Conservation (phyloP, 352 stramenopile genomes). For the Phytophthora agathidicida region DNA sequence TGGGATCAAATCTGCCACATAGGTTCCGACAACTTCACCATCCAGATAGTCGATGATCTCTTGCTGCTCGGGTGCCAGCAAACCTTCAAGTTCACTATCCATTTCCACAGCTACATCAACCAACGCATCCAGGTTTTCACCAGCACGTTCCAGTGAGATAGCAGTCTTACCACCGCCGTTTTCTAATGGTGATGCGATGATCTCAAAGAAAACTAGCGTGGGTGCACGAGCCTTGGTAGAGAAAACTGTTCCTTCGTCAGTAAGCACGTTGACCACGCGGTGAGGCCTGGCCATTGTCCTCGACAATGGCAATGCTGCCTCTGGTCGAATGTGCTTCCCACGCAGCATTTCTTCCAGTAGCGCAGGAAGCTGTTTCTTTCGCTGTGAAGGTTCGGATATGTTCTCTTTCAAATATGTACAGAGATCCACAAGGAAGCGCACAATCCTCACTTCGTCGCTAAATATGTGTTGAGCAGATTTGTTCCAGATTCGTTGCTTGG, state of each 20-base stretch:
- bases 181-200: slow-evolving; percentile 40
- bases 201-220: slow-evolving; percentile 73
- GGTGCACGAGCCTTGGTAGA: slow-evolving; percentile 71
- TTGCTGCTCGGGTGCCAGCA: slow-evolving; percentile 31
- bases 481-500: slow-evolving; percentile 47
- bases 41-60: slow-evolving; percentile 67
- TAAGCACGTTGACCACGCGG: slow-evolving; percentile 58
- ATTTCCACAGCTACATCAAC: slow-evolving; percentile 33
- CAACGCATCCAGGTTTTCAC: slow-evolving; percentile 17
- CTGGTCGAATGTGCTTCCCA: slow-evolving; percentile 49
- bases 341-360: slow-evolving; percentile 53
- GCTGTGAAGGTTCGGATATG: slow-evolving; percentile 47
- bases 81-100: slow-evolving; percentile 6
- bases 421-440: slow-evolving; percentile 66
- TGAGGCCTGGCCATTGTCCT: slow-evolving; percentile 30
- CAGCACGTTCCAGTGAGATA: too few relatives aligned
- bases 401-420: slow-evolving; percentile 71
- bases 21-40: slow-evolving; percentile 50
- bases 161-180: too few relatives aligned
- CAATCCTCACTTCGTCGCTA: slow-evolving; percentile 59
- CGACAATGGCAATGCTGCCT: slow-evolving; percentile 56
- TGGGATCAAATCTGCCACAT: slow-evolving; percentile 50
- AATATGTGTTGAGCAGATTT: slow-evolving; percentile 59
- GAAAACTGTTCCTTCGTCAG: slow-evolving; percentile 71
- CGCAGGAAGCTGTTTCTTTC: slow-evolving; percentile 49